Conservation (phyloP, 805 yeast species). For the Candida schatavii region DNA sequence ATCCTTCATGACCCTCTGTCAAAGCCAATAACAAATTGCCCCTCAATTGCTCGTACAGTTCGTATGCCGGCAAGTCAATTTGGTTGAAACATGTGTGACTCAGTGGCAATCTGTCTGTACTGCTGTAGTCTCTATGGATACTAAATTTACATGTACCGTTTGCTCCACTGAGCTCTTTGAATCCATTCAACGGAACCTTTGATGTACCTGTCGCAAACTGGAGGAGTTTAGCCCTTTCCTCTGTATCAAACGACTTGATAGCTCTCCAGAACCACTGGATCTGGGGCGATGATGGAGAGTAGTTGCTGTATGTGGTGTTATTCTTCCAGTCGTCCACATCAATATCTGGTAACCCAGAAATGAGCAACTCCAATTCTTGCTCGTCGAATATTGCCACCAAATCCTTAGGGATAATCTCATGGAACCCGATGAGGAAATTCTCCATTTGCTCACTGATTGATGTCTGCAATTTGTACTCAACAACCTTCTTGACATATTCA, state of each 20-base stretch:
- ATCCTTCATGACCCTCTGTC: conserved; percentile 94
- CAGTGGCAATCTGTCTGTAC: conserved; percentile 83
- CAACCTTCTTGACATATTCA: conserved; percentile 82
- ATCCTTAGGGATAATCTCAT: conserved; percentile 83
- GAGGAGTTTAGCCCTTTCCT: conserved; percentile 87
- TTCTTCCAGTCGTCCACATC: conserved; percentile 95
- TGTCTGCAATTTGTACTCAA: conserved; percentile 78
- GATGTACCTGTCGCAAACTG: conserved; percentile 98
- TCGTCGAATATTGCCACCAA: conserved; percentile 87
- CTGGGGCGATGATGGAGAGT: conserved; percentile 78
- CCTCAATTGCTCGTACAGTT: conserved; percentile 79
- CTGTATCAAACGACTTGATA: conserved; percentile 87
- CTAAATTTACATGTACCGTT: conserved; percentile 83
- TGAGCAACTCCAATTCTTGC: conserved; percentile 87
- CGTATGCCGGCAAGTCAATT: conserved; percentile 89
- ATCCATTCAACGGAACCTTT: conserved; percentile 93
- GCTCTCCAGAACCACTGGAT: conserved; percentile 98
- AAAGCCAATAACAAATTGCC: conserved; percentile 79
- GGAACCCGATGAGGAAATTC: conserved; percentile 81
- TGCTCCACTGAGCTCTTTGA: conserved; percentile 84
- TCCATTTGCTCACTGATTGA: conserved; percentile 88
- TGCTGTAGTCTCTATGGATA: conserved; percentile 85
- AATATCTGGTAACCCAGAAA: conserved; percentile 94
- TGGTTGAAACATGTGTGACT: conserved; percentile 98
- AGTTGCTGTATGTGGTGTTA: conserved; percentile 77